A percentile compares a stretch with the other conserved stretches of the same genome.
Evolutionary conservation across 2,329 filamentous ascomycete species (phyloP).

Genomic region (Metarhizium brunneum): DNA sequence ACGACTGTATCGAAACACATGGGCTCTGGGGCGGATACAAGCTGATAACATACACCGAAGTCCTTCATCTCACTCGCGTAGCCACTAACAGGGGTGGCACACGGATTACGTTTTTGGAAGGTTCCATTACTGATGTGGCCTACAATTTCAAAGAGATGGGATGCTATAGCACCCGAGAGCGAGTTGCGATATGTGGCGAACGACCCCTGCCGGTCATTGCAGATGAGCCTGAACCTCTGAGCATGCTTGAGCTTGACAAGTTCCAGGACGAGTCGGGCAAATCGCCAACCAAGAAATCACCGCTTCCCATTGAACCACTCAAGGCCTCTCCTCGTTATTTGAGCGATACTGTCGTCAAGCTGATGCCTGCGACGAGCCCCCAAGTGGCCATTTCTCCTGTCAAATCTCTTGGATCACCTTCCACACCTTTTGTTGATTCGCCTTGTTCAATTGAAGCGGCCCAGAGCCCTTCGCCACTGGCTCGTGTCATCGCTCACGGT

Average conservation of each 20-base stretch:
- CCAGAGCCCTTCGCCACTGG: not conserved
- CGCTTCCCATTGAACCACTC: constrained; percentile 17
- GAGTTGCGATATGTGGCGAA: constrained; percentile 9
- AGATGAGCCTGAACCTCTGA: constrained; percentile 20
- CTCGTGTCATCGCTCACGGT: not conserved
- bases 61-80: constrained; percentile 16
- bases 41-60: constrained; percentile 14
- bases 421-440: constrained; percentile 15
- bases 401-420: constrained; percentile 18
- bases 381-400: constrained; percentile 19
- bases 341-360: constrained; percentile 18
- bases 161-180: not conserved
- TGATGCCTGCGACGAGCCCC: constrained; percentile 17
- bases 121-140: constrained; percentile 17
- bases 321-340: constrained; percentile 16
- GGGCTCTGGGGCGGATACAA: constrained; percentile 17
- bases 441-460: not conserved
- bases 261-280: constrained; percentile 14
- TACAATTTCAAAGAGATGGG: constrained; percentile 8
- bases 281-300: constrained; percentile 22
- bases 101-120: constrained; percentile 16
- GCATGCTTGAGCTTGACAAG: constrained; percentile 13
- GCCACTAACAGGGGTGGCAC: constrained; percentile 11
- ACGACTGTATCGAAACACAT: constrained; percentile 8
- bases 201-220: constrained; percentile 18